Base-by-base conservation (phyloP, 2,329 filamentous ascomycete species). In the Tolypocladium paradoxum region DNA sequence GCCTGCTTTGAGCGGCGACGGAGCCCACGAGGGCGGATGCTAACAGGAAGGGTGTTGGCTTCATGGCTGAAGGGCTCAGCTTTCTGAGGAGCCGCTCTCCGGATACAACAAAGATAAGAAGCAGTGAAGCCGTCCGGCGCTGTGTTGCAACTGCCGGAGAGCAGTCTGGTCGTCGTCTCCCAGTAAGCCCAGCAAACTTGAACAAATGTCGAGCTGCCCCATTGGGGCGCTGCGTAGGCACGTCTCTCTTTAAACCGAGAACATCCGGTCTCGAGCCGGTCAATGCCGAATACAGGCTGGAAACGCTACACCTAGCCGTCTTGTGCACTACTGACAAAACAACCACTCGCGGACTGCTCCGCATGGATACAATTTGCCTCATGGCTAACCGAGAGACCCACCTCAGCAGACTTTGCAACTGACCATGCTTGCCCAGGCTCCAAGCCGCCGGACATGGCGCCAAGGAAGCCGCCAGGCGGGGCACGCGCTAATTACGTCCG, bases 1-100 rank as follows among this genome's bases (percentile, higher is more conserved):
- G 37, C 22, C 49, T 52, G 27, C 56, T 53, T 12, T 60, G 54
- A 24, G 61, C 59, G 16, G 49, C 54, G 34, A 58, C 63, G 27
- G 59, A 54, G 47, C 56, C 56, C 20, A 59, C 51, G 18, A 60
- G 40, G 43, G 57, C 57, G 37, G 59, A 57, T 46, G 57, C 56
- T 12, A 62, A 48, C 38, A 60, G 29, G 34, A 63, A 46, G 51
- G 60, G 27, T 36, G 58, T 27, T 29, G 54, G 27, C 56, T 60
- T 62, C 59, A 62, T 61, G 31, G n/a, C 29, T 48, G 16, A 33
- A 12, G n/a, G n/a, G n/a, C n/a, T 35, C 6, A 5, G 46, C 29
- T 14, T 22, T 34, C n/a, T 48, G 46, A 22, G 20, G 29, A 34
- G 38, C 22, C 16, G 20, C 38, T 11, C 22, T 43, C 2, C 20